Evolutionary conservation across 2,329 filamentous ascomycete genomes (phyloP), one percentile per base, ranked within the genome.

Genomic region (Zalaria obscura): DNA sequence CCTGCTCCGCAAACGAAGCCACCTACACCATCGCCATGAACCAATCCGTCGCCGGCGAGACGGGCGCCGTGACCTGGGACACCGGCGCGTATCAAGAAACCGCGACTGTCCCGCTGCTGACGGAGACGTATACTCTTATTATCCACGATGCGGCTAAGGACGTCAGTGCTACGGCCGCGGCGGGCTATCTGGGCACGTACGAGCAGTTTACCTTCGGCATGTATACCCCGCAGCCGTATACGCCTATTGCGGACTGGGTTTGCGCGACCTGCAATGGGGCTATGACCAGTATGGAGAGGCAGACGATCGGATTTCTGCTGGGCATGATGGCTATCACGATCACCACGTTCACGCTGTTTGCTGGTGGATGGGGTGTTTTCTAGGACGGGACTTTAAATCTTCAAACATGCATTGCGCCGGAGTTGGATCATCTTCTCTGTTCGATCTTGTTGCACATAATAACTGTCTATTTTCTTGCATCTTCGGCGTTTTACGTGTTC

Each of bases 11-110:
- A 45, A 79, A 79, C 59, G 62, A 67, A 43, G 66, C 66, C 37
- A 73, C 68, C 32, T 81, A 80, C 55, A 80, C 77, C 18, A 67
- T 82, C 45, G 65, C 74, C 10, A 55, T 64, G 45, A 81, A 81
- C 60, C 65, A 73, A 59, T 71, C 65, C 32, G 41, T 46, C 31
- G 52, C 51, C 5, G 44, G 39, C 25, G 54, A 66, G 44, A 77
- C 73, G 0, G 67, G 68, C 25, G 61, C 57, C 8, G 60, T 78
- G 1, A 59, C 68, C 4, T 82, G 78, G 78, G 73, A 82, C 49
- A 81, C 77, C 0, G 62, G 62, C 34, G 58, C 63, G 5, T 75
- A 72, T 53, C 63, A 72, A 45, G 51, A 60, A 5, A 66, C 65
- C 6, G 65, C 62, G 5, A 67, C 68, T 5, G 56, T 66, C 11